Evolutionary conservation across 441 rosid species (phyloP), one percentile per base, ranked within the genome.

Genomic region (Lepidium campestre): DNA sequence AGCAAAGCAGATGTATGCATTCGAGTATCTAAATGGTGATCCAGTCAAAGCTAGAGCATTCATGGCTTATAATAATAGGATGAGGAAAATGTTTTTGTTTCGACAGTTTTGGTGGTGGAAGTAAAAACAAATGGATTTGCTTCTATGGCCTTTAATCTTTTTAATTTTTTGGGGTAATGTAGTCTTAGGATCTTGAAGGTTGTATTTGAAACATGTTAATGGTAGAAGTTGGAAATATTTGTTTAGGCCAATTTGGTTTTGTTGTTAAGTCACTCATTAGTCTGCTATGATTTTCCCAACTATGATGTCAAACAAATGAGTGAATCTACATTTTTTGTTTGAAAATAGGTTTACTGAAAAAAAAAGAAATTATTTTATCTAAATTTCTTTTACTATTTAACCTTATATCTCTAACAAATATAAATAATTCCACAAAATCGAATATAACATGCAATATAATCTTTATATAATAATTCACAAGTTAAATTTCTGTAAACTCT

Each of bases 61-160:
- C 82, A 63, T 90, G 95, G 79, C 95, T 10, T 86, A 90, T 59
- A 71, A 86, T 77, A 66, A 56, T 46, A 81, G 95, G 62, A 86
- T 90, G 97, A 77, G 95, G 73, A 90, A 81, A 75, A 61, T 79
- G 39, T 90, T 85, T 76, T 76, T 90, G 75, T 85, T 78, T 63
- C 77, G 91, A 62, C 93, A 90, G 77, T 90, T 90, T 80, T 90
- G 95, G 95, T 90, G 95, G 90, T 90, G 97, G 95, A 90, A 85
- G 73, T 85, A 78, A 86, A 8, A 11, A 29, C 12, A 42, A 10
- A 1, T 20, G 17, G 25, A 17, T 71, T 57, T 47, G 25, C 56
- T 53, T 62, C 49, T 36, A 25, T 61, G 7, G 59, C 46, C 12
- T 42, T n/a, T n/a, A 6, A 23, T 9, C 36, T 6, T 14, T 19